Percentiles rank a stretch among this genome's conserved stretches.
These are phyloP conservation scores for Russula dissimulans DNA, from an alignment of 768 basidiomycete genomes.

Conservation along the genomic window DNA sequence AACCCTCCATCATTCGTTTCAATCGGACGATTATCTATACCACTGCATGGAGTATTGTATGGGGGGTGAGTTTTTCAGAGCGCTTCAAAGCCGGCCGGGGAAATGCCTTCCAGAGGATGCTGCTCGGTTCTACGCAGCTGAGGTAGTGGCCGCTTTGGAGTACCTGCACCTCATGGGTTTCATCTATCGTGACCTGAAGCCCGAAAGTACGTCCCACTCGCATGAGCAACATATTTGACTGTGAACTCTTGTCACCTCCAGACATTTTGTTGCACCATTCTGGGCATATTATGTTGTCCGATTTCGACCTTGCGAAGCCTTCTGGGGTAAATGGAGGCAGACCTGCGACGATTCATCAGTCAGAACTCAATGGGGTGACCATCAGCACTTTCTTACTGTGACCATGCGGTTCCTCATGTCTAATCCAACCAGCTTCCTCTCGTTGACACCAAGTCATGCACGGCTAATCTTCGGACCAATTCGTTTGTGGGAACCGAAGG, in stretches of 20 bases:
- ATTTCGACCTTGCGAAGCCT: constrained; percentile 98
- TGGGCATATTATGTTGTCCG: constrained; percentile 98
- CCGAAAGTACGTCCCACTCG: constrained; percentile 72
- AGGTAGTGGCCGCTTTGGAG: constrained; percentile 95
- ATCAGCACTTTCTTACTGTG: background rate
- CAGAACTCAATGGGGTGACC: constrained; percentile 82
- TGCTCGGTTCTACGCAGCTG: constrained; percentile 95
- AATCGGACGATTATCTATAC: constrained; percentile 95
- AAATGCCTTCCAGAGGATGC: constrained; percentile 95
- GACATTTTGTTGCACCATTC: constrained; percentile 97
- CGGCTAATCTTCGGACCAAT: constrained; percentile 95
- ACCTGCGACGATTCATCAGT: constrained; percentile 79
- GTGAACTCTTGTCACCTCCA: constrained; percentile 28
- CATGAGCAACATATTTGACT: constrained; percentile 12
- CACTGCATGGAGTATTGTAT: constrained; percentile 99
- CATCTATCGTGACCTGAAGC: constrained; percentile 98
- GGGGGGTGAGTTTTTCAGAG: constrained; percentile 98
- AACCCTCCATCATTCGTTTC: constrained; percentile 97
- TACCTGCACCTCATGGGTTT: constrained; percentile 99
- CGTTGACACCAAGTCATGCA: constrained; percentile 95
- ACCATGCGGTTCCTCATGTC: constrained; percentile 7
- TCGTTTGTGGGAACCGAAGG: constrained; percentile 99
- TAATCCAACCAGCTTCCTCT: constrained; percentile 58
- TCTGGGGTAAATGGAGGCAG: constrained; percentile 77
- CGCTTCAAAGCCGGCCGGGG: constrained; percentile 90